Percentiles rank a stretch among this genome's conserved stretches.
These are phyloP conservation scores for Solanum etuberosum DNA, from an alignment of 257 asterid species.

Conservation along the genomic window DNA sequence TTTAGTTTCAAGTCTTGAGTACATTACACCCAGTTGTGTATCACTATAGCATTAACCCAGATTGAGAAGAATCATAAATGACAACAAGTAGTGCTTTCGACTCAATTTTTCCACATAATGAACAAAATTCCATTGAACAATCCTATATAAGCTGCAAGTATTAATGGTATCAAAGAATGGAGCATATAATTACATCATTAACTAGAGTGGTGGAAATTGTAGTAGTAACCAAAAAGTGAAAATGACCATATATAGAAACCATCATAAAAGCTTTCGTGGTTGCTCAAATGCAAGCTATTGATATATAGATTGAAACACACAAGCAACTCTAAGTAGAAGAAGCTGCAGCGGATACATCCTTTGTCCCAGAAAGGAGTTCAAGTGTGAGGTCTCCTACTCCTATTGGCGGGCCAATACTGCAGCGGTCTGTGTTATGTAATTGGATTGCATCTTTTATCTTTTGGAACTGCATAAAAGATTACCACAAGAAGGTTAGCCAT, in stretches of 20 bases:
- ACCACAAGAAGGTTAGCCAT: neutral
- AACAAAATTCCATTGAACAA: neutral
- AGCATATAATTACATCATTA: neutral
- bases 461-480: constrained; percentile 51
- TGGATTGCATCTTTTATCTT: constrained; percentile 76
- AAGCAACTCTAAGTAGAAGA: constrained; percentile 17
- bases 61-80: neutral
- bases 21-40: neutral
- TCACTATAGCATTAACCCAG: neutral
- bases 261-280: neutral
- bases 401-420: constrained; percentile 86
- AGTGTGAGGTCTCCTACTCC: constrained; percentile 62
- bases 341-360: constrained; percentile 33
- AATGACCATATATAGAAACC: constrained; percentile 10
- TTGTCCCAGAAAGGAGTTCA: constrained; percentile 31
- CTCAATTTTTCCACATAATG: neutral
- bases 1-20: neutral
- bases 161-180: neutral
- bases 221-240: neutral
- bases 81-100: neutral
- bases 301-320: neutral
- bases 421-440: constrained; percentile 70
- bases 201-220: neutral
- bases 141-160: neutral
- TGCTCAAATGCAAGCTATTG: neutral